Evolutionary conservation across 192 early-diverging fungal species (phyloP).

Genomic region (Rhizophagus sp.): DNA sequence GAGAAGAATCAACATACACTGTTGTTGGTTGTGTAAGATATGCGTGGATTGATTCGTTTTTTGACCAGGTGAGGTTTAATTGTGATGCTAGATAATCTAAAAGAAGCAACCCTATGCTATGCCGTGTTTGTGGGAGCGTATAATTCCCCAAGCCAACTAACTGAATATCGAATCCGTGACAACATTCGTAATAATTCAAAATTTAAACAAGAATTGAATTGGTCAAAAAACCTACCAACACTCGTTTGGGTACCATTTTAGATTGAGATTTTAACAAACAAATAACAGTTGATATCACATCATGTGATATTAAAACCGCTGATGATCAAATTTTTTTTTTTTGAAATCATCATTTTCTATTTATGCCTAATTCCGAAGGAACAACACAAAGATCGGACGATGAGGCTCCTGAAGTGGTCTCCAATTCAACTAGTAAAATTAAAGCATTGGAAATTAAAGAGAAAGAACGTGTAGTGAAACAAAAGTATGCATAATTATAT

Average conservation of each 20-base stretch:
- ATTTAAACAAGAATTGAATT: neutral
- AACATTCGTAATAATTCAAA: neutral
- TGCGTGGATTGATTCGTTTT: slow-evolving; percentile 36
- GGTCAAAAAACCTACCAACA: neutral
- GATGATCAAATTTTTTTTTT: too few relatives aligned
- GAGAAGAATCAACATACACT: slow-evolving; percentile 24
- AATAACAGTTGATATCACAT: too few relatives aligned
- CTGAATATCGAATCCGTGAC: slow-evolving; percentile 26
- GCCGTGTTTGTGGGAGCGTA: slow-evolving; percentile 61
- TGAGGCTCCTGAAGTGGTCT: neutral
- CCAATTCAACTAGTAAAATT: neutral
- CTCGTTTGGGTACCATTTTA: neutral
- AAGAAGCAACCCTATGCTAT: slow-evolving; percentile 74
- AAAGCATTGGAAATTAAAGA: neutral
- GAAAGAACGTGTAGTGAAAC: neutral
- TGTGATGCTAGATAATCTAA: slow-evolving; percentile 55
- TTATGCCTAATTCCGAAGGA: neutral
- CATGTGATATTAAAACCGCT: too few relatives aligned
- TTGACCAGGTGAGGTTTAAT: slow-evolving; percentile 46
- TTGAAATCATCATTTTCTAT: too few relatives aligned
- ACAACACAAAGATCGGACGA: neutral
- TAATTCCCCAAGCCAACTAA: slow-evolving; percentile 76
- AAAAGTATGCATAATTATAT: neutral
- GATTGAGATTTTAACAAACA: too few relatives aligned
- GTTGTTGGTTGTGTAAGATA: slow-evolving; percentile 32